Evolutionary conservation across 306 rosid genomes (phyloP).

Genomic region (Vigna mungo): DNA sequence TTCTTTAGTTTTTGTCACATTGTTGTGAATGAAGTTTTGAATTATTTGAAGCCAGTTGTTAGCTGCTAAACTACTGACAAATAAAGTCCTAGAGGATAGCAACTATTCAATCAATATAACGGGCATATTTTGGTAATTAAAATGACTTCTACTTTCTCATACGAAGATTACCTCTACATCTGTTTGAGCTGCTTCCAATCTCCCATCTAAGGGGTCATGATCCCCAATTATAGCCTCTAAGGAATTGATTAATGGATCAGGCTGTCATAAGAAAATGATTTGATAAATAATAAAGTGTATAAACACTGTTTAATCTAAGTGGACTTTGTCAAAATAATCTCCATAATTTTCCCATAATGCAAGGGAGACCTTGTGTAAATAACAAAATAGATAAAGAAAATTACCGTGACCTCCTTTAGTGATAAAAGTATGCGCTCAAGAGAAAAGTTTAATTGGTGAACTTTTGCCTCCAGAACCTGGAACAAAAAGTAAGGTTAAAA

Average conservation of each 20-base stretch:
- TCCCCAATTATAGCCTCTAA: constrained; percentile 86
- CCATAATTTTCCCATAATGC: not conserved
- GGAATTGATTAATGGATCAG: constrained; percentile 84
- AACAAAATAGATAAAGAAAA: not conserved
- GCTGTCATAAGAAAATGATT: constrained; percentile 61
- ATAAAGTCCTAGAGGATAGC: constrained; percentile 15
- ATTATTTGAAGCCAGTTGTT: constrained; percentile 16
- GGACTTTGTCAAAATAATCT: constrained; percentile 22
- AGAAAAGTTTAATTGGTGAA: constrained; percentile 75
- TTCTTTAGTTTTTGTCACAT: too few species aligned
- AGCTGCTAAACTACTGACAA: constrained; percentile 28
- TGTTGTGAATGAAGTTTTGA: not conserved
- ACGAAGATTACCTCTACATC: constrained; percentile 68
- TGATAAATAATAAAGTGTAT: constrained; percentile 16
- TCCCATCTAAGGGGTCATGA: constrained; percentile 63
- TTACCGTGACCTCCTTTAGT: constrained; percentile 81
- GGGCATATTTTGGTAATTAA: constrained; percentile 5
- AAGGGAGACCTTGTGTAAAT: constrained; percentile 30
- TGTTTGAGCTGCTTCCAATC: constrained; percentile 67
- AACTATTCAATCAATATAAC: constrained; percentile 15
- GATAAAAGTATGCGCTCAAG: constrained; percentile 85
- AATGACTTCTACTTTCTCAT: constrained; percentile 34
- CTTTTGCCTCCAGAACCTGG: constrained; percentile 93
- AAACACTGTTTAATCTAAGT: constrained; percentile 27
- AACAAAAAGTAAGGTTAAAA: constrained; percentile 39